Base-by-base conservation (phyloP, 495 filamentous ascomycete species). In the Penicillium canariense region DNA sequence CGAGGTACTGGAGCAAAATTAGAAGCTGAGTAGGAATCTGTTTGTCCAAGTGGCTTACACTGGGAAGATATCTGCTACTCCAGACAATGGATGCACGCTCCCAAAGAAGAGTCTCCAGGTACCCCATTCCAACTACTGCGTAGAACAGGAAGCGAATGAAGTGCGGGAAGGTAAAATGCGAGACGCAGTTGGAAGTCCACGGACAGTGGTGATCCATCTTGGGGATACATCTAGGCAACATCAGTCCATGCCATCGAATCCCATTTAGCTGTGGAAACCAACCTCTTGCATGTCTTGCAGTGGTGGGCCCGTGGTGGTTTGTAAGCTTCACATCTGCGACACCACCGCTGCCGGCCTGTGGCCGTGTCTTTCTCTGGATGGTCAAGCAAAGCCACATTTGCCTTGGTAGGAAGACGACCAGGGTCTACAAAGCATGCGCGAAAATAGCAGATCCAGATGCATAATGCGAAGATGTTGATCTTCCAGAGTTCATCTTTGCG, bases 201-300 rank as follows among this genome's bases (percentile, higher is more conserved):
- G 94, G 92, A 65, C 94, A 98, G 73, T 98, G 94, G 71, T 98
- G 94, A 76, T 98, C 94, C 95, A 98, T 97, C 67, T 89, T 91
- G 1, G 91, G 88, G 54, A 97, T 86, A 70, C 94, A 98, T 68
- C 87, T 90, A 51, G 17, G 31, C 20, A 22, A 28, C 7, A 27
- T 60, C 23, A 62, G 53, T 28, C 17, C n/a, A 17, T 23, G 6
- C 28, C 18, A 1, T 20, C 15, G 27, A 10, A 42, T 40, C 2
- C 8, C n/a, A 34, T 0, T 27, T 20, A 9, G 8, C 18, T 1
- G 27, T 22, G 14, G 1, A 48, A 17, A 38, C 60, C 3, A 63
- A 87, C 82, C 88, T 86, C 61, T 78, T 77, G 72, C 94, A 98
- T 43, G 81, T 84, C 59, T 87, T 88, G 77, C 94, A 98, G 75